Evolutionary conservation across 306 rosid species (phyloP).

Genomic region (Comarum palustre): DNA sequence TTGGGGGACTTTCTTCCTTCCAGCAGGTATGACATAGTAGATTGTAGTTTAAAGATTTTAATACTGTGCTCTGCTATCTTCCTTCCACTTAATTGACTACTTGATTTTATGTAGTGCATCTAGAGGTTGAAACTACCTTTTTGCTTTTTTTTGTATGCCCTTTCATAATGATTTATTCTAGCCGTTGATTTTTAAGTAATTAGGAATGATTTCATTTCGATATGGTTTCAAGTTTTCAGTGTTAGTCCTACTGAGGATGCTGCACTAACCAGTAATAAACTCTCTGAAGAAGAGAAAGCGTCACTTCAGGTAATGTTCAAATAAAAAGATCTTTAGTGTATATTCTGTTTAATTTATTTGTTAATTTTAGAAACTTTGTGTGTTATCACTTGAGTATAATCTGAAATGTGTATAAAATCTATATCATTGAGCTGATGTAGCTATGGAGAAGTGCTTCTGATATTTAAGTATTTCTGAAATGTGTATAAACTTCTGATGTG

Average conservation of each 20-base stretch:
- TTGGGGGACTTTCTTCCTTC: constrained; percentile 93
- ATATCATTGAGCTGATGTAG: neutral
- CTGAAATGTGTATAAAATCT: neutral
- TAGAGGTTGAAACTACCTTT: constrained; percentile 2
- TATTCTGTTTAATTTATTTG: neutral
- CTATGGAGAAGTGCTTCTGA: neutral
- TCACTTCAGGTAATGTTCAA: constrained; percentile 64
- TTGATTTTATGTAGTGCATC: neutral
- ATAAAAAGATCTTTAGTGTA: neutral
- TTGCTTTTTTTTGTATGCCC: neutral
- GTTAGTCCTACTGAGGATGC: constrained; percentile 55
- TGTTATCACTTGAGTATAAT: neutral
- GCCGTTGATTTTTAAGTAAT: constrained; percentile 21
- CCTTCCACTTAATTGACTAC: neutral
- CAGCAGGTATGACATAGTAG: constrained; percentile 51
- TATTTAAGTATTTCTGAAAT: too few relatives aligned
- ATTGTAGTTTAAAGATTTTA: neutral
- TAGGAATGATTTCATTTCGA: constrained; percentile 27
- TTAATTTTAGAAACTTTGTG: neutral
- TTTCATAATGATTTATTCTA: neutral
- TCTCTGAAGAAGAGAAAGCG: constrained; percentile 67
- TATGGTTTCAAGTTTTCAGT: constrained; percentile 47
- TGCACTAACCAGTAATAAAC: constrained; percentile 47
- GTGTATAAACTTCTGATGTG: too few relatives aligned
- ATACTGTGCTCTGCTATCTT: neutral